Evolutionary conservation across 192 early-diverging fungal genomes (phyloP), one percentile per base, ranked within the genome.

Genomic region (Globomyces pollinis-pini): DNA sequence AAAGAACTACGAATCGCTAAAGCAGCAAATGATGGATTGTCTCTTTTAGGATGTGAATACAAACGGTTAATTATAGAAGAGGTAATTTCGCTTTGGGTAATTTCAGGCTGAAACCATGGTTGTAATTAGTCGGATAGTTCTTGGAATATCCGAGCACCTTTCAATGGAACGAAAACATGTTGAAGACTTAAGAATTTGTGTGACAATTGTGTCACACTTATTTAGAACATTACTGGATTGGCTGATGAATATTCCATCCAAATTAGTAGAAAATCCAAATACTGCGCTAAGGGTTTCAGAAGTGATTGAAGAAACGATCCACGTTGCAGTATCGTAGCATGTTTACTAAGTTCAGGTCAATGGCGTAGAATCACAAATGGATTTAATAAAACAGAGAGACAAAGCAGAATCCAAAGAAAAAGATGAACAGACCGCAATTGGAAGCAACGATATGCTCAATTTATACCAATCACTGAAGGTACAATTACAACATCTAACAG

Each of bases 141-240:
- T 21, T 21, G 59, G 34, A 29, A 61, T 59, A 43, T 51, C 36
- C 13, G 45, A 56, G 20, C 65, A 61, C 26, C 23, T 23, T 0
- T 52, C 30, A n/a, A 16, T 33, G n/a, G 54, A 63, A 15, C 18
- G 24, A 9, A 43, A 20, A 11, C 51, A 38, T 24, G 7, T 29
- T 12, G 13, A 3, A 20, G 23, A 29, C n/a, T 3, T 23, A 29
- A 41, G 65, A 35, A 43, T 35, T 11, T 35, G 61, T 70, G 83
- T 74, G 3, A 51, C 66, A 9, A 82, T 86, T 23, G 72, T 88
- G n/a, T 73, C 83, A 1, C 67, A 77, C 15, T 65, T 91, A 13
- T 83, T 90, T 35, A 74, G 77, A 21, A 86, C 87, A 55, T 50
- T 91, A 6, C 62, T 78, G 1, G 81, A 86, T 31, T 92, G 88